phyloP scores from a whole-genome alignment of 345 rosid genomes.

The Noccaea bulbosa region DNA sequence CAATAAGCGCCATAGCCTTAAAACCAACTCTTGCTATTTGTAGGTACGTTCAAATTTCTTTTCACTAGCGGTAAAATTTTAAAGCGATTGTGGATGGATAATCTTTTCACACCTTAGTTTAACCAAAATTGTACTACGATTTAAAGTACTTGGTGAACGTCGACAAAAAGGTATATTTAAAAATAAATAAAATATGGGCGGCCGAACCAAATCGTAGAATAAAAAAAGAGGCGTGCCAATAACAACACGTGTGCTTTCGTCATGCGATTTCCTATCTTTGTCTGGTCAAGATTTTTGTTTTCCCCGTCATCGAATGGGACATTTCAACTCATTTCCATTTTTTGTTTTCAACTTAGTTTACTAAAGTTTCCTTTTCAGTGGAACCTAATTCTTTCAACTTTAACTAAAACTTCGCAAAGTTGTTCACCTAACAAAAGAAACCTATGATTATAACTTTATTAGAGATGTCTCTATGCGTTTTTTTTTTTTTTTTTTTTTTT shows the following conservation, averaged over 20 bases:
- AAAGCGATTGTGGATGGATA: neutral
- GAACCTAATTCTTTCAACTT: conserved; percentile 19
- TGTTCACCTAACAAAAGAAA: conserved; percentile 43
- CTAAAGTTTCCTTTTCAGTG: conserved; percentile 13
- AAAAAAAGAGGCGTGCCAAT: conserved; percentile 7
- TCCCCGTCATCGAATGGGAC: conserved; percentile 31
- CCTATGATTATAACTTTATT: conserved; percentile 26
- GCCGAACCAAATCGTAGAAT: conserved; percentile 35
- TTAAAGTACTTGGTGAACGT: neutral
- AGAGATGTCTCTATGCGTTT: too few species aligned
- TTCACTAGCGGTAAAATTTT: neutral
- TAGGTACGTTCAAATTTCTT: neutral
- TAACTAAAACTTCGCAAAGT: conserved; percentile 34
- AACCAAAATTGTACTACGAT: neutral
- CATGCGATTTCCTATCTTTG: conserved; percentile 22
- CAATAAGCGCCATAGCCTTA: too few species aligned
- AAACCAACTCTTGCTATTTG: neutral
- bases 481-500: too few species aligned
- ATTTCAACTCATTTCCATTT: conserved; percentile 37
- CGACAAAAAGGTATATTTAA: too few species aligned
- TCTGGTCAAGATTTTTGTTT: neutral
- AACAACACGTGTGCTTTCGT: conserved; percentile 35
- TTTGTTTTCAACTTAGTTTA: conserved; percentile 29
- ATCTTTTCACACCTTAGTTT: neutral
- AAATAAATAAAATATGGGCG: neutral